Evolutionary conservation across 202 grass and related monocot genomes (phyloP).

Genomic region (Cymbopogon flexuosus): DNA sequence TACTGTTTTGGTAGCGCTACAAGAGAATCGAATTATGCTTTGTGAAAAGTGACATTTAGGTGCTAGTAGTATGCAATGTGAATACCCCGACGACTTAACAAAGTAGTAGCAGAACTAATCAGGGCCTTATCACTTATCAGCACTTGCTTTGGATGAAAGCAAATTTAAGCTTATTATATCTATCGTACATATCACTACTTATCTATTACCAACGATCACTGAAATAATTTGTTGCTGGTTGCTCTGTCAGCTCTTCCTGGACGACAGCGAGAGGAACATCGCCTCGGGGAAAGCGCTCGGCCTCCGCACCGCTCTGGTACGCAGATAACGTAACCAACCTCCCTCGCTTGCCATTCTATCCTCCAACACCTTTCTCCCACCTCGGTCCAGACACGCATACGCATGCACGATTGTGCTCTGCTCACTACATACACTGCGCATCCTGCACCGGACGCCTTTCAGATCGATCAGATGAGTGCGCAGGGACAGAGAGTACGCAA

Average conservation of each 20-base stretch:
- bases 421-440: background rate
- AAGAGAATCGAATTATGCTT: too few species aligned
- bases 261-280: conserved; percentile 96
- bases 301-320: conserved; percentile 82
- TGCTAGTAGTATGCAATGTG: too few species aligned
- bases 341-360: background rate
- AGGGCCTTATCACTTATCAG: too few species aligned
- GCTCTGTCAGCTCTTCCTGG: conserved; percentile 73
- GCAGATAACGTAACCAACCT: conserved; percentile 8
- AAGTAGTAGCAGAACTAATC: too few species aligned
- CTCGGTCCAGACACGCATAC: too few species aligned
- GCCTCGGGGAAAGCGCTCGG: conserved; percentile 67
- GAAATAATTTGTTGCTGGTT: background rate
- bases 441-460: background rate
- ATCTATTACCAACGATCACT: background rate
- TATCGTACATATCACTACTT: background rate
- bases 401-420: background rate
- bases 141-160: too few species aligned
- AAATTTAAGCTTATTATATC: background rate
- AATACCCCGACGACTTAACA: too few species aligned
- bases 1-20: too few species aligned
- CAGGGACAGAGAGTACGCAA: background rate
- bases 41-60: too few species aligned
- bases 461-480: too few species aligned
- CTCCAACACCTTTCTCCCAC: too few species aligned